These are phyloP conservation scores for Suillus discolor DNA, from an alignment of 768 basidiomycete species.

Conservation along the genomic window DNA sequence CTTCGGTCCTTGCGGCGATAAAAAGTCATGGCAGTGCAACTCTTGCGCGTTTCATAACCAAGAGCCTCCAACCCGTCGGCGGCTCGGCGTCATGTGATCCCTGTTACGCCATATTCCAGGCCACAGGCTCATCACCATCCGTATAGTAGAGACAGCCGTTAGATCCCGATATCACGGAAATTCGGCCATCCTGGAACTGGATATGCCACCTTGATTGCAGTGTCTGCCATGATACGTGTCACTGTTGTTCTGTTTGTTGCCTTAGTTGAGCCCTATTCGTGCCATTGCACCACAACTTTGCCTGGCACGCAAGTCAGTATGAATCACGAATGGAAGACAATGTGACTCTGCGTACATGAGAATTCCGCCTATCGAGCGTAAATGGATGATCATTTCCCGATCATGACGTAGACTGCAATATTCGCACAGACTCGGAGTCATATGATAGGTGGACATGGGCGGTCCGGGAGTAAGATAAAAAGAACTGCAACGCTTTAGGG, in stretches of 20 bases:
- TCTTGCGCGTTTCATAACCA: neutral
- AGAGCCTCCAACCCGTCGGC: neutral
- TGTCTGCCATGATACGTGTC: constrained; percentile 1
- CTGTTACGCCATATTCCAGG: neutral
- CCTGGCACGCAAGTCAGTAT: neutral
- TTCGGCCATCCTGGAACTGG: neutral
- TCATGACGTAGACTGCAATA: neutral
- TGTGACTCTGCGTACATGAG: neutral
- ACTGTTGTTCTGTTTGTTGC: constrained; percentile 1
- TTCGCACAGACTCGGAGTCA: neutral
- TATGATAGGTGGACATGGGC: neutral
- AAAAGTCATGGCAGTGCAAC: neutral
- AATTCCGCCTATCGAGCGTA: neutral
- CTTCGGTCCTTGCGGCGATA: constrained; percentile 9
- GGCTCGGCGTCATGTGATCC: neutral
- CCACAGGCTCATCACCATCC: neutral
- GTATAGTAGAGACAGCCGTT: neutral
- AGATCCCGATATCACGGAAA: constrained; percentile 1
- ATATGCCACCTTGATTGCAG: neutral
- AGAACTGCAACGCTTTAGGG: neutral
- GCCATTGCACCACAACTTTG: neutral
- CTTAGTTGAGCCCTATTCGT: neutral
- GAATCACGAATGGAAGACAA: neutral
- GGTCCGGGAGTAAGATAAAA: constrained; percentile 1
- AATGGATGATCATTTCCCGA: neutral